phyloP scores from a whole-genome alignment of 192 early-diverging fungal genomes.

The Mortierella hygrophila region DNA sequence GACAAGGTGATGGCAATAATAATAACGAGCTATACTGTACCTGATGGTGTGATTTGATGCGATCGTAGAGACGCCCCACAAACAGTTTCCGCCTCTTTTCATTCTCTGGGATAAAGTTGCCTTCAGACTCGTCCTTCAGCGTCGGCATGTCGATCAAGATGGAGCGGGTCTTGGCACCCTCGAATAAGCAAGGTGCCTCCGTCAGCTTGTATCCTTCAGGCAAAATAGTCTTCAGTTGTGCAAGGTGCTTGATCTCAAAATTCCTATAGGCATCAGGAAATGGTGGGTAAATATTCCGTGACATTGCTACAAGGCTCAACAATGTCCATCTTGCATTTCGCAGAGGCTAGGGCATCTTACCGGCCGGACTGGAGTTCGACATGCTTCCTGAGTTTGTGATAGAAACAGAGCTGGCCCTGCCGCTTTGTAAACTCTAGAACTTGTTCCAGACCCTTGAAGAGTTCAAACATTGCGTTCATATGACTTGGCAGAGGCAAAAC shows the following conservation, averaged over 20 bases:
- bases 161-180: slow-evolving; percentile 26
- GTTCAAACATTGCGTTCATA: slow-evolving; percentile 13
- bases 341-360: background rate
- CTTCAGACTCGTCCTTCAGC: slow-evolving; percentile 16
- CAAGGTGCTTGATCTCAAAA: slow-evolving; percentile 51
- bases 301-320: background rate
- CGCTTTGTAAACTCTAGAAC: slow-evolving; percentile 23
- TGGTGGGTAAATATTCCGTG: background rate
- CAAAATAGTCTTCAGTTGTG: slow-evolving; percentile 45
- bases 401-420: slow-evolving; percentile 40
- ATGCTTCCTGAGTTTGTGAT: slow-evolving; percentile 35
- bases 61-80: slow-evolving; percentile 20
- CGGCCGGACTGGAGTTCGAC: slow-evolving; percentile 41
- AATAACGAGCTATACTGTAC: background rate
- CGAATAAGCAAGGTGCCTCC: slow-evolving; percentile 32
- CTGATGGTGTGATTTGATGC: slow-evolving; percentile 22
- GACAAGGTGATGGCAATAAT: background rate
- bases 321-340: background rate
- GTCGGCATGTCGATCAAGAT: slow-evolving; percentile 32
- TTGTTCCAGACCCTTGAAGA: slow-evolving; percentile 35
- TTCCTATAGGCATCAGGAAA: slow-evolving; percentile 19
- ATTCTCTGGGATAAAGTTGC: slow-evolving; percentile 18
- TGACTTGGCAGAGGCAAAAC: slow-evolving; percentile 35
- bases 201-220: slow-evolving; percentile 36
- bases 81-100: slow-evolving; percentile 27